Percentiles rank a stretch among this genome's conserved stretches.
Conservation (phyloP, 768 basidiomycete species). For the Polyporus arcularius region DNA sequence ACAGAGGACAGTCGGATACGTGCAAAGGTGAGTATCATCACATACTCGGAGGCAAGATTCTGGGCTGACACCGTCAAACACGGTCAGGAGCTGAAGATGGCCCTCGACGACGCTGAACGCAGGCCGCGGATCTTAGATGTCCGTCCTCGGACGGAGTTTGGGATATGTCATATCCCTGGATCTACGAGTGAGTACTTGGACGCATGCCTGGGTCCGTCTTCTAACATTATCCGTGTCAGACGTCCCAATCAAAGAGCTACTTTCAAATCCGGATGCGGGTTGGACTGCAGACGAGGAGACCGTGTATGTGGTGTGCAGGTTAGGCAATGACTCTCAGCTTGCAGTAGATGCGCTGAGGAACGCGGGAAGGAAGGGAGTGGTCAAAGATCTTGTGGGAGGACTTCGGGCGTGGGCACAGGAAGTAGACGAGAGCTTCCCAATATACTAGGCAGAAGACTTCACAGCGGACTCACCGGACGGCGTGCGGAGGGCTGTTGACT, state of each 20-base stretch:
- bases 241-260: conserved; percentile 66
- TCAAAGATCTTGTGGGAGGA: conserved; percentile 81
- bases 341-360: conserved; percentile 68
- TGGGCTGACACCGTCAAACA: conserved; percentile 4
- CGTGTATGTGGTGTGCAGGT: conserved; percentile 73
- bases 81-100: conserved; percentile 49
- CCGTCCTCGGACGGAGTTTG: conserved; percentile 75
- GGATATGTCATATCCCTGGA: conserved; percentile 77
- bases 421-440: conserved; percentile 76
- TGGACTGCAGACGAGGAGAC: conserved; percentile 25
- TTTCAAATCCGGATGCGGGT: conserved; percentile 52
- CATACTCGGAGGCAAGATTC: background rate
- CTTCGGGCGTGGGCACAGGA: conserved; percentile 76
- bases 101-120: conserved; percentile 32
- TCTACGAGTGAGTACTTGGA: conserved; percentile 61
- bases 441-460: conserved; percentile 72
- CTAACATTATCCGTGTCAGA: conserved; percentile 46
- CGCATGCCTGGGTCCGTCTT: too few species aligned
- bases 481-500: background rate
- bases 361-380: conserved; percentile 32
- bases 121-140: conserved; percentile 67
- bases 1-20: conserved; percentile 20
- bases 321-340: conserved; percentile 93
- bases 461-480: background rate
- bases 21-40: conserved; percentile 34